Conservation (phyloP, 805 yeast genomes). For the Metschnikowia vanudenii region DNA sequence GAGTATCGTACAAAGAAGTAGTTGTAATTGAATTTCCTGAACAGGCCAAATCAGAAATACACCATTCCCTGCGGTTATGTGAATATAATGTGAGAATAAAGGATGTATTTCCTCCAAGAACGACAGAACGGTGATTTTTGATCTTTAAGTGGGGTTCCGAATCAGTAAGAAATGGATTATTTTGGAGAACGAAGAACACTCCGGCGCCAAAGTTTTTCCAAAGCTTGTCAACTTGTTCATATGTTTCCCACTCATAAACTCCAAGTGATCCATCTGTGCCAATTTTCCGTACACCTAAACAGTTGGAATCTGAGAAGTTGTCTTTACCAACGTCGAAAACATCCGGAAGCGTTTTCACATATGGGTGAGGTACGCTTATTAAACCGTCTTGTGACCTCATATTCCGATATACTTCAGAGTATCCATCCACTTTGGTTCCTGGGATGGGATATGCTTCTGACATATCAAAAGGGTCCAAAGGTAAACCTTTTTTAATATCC, state of each 20-base stretch:
- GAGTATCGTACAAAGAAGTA: slow-evolving; percentile 42
- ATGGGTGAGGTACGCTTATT: slow-evolving; percentile 16
- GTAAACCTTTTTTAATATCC: slow-evolving; percentile 9
- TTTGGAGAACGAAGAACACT: slow-evolving; percentile 19
- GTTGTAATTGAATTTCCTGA: slow-evolving; percentile 32
- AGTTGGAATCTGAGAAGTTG: slow-evolving; percentile 6
- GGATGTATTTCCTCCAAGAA: slow-evolving; percentile 23
- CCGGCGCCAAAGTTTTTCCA: slow-evolving; percentile 18
- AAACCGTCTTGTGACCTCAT: slow-evolving; percentile 11
- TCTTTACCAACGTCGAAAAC: slow-evolving; percentile 11
- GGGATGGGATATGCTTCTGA: slow-evolving; percentile 14
- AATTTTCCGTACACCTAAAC: slow-evolving; percentile 12
- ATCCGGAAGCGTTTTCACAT: slow-evolving; percentile 13
- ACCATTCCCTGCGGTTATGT: slow-evolving; percentile 39
- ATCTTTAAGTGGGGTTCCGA: slow-evolving; percentile 27
- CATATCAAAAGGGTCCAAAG: slow-evolving; percentile 9
- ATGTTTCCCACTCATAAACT: slow-evolving; percentile 14
- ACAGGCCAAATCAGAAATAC: slow-evolving; percentile 36
- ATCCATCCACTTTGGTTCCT: slow-evolving; percentile 16
- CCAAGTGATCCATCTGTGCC: slow-evolving; percentile 14
- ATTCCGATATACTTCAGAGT: slow-evolving; percentile 18
- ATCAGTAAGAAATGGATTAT: slow-evolving; percentile 33
- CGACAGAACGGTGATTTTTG: slow-evolving; percentile 14
- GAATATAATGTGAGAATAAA: slow-evolving; percentile 36
- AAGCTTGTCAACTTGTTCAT: slow-evolving; percentile 6